Evolutionary conservation across 768 basidiomycete genomes (phyloP), one percentile per base, ranked within the genome.

Genomic region (Paxillus involutus): DNA sequence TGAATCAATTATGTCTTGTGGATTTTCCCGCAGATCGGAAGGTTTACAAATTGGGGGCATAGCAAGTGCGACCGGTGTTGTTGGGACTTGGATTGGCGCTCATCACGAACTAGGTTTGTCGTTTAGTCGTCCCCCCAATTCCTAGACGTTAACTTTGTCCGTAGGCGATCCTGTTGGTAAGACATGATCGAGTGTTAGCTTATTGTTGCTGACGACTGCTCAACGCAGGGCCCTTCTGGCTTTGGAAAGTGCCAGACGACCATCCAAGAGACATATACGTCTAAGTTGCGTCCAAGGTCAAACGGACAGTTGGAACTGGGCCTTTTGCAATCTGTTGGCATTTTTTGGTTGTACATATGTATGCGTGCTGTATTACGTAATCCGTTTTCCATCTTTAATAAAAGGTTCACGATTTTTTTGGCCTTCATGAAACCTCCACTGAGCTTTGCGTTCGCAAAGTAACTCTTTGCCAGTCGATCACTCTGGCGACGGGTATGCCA

Each of bases 1-100:
- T 36, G 49, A n/a, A 24, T 39, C 35, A 29, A 26, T 42, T 21
- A 53, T 44, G 3, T 32, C 7, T 26, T 24, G 12, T 17, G 12
- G 36, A 14, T 36, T 19, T 26, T 14, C 36, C 16, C 63, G 41
- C 57, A 89, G 86, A 57, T 86, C 84, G 14, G 82, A 82, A 66
- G 86, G 84, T 21, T 74, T 85, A 3, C 87, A 89, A 64, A 64
- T 90, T 21, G 88, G 88, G 9, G 78, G 78, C 24, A 73, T 84
- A 16, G 82, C 78, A 29, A 88, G 86, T 64, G 83, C 83, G 11
- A 77, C 77, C 42, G 89, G 89, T 6, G 73, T 89, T 21, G 76
- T 84, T 29, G 88, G 89, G 5, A 74, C 79, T 8, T 91, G 88
- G 88, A 82, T 82, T 6, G 83, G 85, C 1, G 80, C 77, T 5